Evolutionary conservation across 2,329 filamentous ascomycete genomes (phyloP).

Genomic region (Penicillium sp.): DNA sequence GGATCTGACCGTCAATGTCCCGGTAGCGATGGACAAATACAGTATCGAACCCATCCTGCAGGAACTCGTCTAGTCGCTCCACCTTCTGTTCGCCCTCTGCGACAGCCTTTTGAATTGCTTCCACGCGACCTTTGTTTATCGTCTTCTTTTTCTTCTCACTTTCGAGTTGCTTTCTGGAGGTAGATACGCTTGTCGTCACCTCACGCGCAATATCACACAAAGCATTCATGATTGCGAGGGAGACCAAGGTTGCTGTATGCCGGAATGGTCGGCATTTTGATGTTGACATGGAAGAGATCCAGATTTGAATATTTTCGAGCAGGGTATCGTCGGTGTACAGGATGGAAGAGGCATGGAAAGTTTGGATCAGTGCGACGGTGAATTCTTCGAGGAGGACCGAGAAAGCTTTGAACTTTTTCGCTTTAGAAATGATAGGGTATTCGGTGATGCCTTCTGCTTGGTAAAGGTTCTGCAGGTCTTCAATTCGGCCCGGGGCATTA

Average conservation of each 20-base stretch:
- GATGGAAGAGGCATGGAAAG: conserved; percentile 70
- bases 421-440: conserved; percentile 80
- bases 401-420: conserved; percentile 67
- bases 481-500: conserved; percentile 66
- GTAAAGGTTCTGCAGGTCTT: conserved; percentile 80
- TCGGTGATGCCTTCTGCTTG: conserved; percentile 76
- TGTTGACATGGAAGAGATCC: conserved; percentile 85
- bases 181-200: conserved; percentile 63
- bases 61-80: conserved; percentile 59
- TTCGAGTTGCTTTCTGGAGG: conserved; percentile 68
- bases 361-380: conserved; percentile 64
- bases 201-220: conserved; percentile 65
- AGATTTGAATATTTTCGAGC: conserved; percentile 79
- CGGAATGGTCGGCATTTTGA: conserved; percentile 80
- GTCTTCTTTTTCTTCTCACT: conserved; percentile 62
- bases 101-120: conserved; percentile 63
- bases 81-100: conserved; percentile 62
- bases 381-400: conserved; percentile 69
- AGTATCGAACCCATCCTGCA: conserved; percentile 81
- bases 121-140: conserved; percentile 69
- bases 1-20: conserved; percentile 81
- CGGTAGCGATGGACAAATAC: conserved; percentile 94
- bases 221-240: conserved; percentile 67
- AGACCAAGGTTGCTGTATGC: conserved; percentile 82
- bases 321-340: conserved; percentile 68